Evolutionary conservation across 495 filamentous ascomycete species (phyloP), one percentile per base, ranked within the genome.

Genomic region (Penicillium cosmopolitanum): DNA sequence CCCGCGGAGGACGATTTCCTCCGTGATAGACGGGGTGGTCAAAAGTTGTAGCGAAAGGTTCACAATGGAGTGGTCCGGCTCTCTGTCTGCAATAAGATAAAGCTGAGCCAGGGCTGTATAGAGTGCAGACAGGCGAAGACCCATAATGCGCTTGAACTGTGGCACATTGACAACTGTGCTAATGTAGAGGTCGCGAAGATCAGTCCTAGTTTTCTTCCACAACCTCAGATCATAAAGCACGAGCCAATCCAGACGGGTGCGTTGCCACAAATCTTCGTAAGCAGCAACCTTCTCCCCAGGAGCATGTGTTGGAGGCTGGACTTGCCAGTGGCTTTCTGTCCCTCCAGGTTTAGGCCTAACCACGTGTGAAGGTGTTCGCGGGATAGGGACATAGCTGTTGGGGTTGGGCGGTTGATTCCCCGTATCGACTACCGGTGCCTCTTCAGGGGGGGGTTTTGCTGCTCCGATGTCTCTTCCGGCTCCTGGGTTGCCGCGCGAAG

Each of bases 61-160:
- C 78, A 99, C 96, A 66, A 99, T 98, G 4, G 95, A 98, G 69
- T 97, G 93, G 65, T 99, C 95, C 0, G 95, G 94, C 67, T 99
- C 95, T 51, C 95, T 84, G 67, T 99, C 95, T 5, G 95, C 93
- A 65, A 99, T 93, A 15, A 99, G 84, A 69, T 98, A 99, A 1
- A 99, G 76, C 70, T 99, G 93, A 5, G 95, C 92, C 33, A 99
- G 80, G 3, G 88, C 89, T 7, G 93, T 97, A 70, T 99, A 99
- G 34, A 99, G 78, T 0, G 92, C 92, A 56, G 96, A 92, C 69
- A 99, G 91, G 10, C 95, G 85, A 50, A 99, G 78, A 10, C 93
- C 93, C 55, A 99, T 82, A 28, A 99, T 85, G n/a, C 96, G 87
- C 78, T 98, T 99, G 83, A 98, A 98, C 62, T 93, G 81, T 10